Evolutionary conservation across 441 rosid genomes (phyloP).

Genomic region (Sinapis alba): DNA sequence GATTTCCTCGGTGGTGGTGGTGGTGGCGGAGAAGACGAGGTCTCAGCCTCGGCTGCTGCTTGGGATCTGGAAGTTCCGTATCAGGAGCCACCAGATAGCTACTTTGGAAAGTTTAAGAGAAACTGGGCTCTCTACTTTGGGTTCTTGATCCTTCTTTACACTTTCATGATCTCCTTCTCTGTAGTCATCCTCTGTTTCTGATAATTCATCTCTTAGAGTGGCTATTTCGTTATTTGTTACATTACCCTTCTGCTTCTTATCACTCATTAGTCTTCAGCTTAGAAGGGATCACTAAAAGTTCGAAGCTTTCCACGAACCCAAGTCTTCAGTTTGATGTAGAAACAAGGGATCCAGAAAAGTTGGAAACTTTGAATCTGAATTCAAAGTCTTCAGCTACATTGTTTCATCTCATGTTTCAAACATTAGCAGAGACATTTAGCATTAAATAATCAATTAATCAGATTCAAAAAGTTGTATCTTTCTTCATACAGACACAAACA

Average conservation of each 20-base stretch:
- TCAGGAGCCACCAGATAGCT: conserved; percentile 93
- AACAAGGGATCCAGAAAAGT: neutral
- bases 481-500: conserved; percentile 16
- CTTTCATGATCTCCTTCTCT: conserved; percentile 78
- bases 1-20: conserved; percentile 50
- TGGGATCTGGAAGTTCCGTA: conserved; percentile 90
- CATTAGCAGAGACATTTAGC: conserved; percentile 10
- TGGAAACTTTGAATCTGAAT: neutral
- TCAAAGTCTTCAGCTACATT: neutral
- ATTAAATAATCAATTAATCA: conserved; percentile 32
- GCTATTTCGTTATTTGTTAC: neutral
- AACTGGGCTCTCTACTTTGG: conserved; percentile 95
- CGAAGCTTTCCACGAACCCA: no score
- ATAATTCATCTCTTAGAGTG: neutral
- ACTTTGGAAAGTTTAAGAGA: conserved; percentile 92
- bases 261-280: conserved; percentile 9
- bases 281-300: conserved; percentile 8
- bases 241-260: conserved; percentile 9
- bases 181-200: conserved; percentile 85
- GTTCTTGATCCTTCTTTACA: conserved; percentile 80
- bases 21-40: conserved; percentile 48
- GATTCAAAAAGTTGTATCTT: conserved; percentile 9
- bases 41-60: conserved; percentile 38
- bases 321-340: no score
- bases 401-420: neutral